phyloP scores from a whole-genome alignment of 768 basidiomycete species.

The Serendipita vermifera region DNA sequence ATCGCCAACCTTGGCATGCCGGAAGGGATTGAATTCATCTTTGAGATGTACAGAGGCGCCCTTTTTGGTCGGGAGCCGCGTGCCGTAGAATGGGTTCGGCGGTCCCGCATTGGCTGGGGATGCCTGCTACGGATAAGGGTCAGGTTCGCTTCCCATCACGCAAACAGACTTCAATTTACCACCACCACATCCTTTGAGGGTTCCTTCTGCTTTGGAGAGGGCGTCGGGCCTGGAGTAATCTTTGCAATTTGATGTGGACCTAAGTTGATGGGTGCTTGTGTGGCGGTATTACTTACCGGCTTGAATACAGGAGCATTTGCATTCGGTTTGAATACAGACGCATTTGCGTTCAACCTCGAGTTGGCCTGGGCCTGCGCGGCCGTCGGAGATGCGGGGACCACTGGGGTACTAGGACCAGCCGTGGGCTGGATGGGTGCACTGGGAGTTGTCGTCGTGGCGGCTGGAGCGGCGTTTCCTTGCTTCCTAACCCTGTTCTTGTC shows the following conservation, averaged over 20 bases:
- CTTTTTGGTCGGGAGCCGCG: slow-evolving; percentile 57
- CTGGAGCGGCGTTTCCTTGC: slow-evolving; percentile 5
- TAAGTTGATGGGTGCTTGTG: no score
- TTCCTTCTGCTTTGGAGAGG: slow-evolving; percentile 50
- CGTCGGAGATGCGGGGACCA: slow-evolving; percentile 36
- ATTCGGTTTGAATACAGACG: slow-evolving; percentile 83
- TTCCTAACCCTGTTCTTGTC: slow-evolving; percentile 39
- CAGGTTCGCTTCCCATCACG: background rate
- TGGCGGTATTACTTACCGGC: slow-evolving; percentile 31
- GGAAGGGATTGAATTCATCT: slow-evolving; percentile 97
- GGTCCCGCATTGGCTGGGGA: slow-evolving; percentile 31
- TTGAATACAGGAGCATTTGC: slow-evolving; percentile 65
- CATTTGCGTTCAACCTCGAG: slow-evolving; percentile 69
- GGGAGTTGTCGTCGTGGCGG: slow-evolving; percentile 11
- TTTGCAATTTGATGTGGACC: background rate
- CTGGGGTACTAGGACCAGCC: slow-evolving; percentile 5
- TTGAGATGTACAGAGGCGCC: slow-evolving; percentile 67
- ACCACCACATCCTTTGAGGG: slow-evolving; percentile 40
- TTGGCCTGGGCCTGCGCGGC: slow-evolving; percentile 32
- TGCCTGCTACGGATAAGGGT: slow-evolving; percentile 21
- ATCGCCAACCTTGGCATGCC: slow-evolving; percentile 67
- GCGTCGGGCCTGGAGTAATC: slow-evolving; percentile 25
- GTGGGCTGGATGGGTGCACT: slow-evolving; percentile 5
- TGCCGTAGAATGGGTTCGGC: slow-evolving; percentile 79
- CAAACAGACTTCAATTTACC: slow-evolving; percentile 24